Percentiles rank a stretch among this genome's conserved stretches.
phyloP scores from a whole-genome alignment of 176 grass and related monocot species.

The Neostapfia colusana region DNA sequence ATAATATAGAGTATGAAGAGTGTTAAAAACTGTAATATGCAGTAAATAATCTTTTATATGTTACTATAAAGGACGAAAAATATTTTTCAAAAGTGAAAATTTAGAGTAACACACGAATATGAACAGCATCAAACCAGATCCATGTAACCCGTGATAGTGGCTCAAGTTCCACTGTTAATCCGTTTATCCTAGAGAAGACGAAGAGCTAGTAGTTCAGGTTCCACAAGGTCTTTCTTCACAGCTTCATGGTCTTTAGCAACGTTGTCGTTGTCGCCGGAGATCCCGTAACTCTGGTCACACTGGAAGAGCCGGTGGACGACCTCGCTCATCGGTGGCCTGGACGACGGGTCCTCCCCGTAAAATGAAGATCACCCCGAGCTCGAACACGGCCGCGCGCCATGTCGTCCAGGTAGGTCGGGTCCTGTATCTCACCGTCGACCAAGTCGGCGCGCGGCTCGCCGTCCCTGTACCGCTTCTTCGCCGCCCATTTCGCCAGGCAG shows the following conservation, averaged over 20 bases:
- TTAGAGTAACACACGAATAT: no score
- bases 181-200: no score
- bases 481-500: conserved; percentile 30
- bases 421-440: conserved; percentile 16
- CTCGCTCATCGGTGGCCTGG: conserved; percentile 34
- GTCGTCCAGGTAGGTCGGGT: background rate
- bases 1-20: no score
- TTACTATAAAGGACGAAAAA: no score
- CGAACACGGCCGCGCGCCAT: conserved; percentile 25
- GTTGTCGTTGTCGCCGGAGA: background rate
- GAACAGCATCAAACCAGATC: no score
- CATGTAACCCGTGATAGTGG: no score
- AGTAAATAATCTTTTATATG: no score
- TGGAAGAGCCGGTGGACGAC: conserved; percentile 2
- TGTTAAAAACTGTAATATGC: no score
- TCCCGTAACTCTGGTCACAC: background rate
- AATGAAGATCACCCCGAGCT: conserved; percentile 15
- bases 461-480: background rate
- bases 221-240: background rate
- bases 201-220: background rate
- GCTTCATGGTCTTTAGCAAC: background rate
- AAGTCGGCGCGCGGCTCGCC: background rate
- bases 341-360: conserved; percentile 16
- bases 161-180: no score
- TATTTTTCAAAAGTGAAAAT: no score